Evolutionary conservation across 208 protist genomes (phyloP).

Genomic region (Tritrichomonas musculus): DNA sequence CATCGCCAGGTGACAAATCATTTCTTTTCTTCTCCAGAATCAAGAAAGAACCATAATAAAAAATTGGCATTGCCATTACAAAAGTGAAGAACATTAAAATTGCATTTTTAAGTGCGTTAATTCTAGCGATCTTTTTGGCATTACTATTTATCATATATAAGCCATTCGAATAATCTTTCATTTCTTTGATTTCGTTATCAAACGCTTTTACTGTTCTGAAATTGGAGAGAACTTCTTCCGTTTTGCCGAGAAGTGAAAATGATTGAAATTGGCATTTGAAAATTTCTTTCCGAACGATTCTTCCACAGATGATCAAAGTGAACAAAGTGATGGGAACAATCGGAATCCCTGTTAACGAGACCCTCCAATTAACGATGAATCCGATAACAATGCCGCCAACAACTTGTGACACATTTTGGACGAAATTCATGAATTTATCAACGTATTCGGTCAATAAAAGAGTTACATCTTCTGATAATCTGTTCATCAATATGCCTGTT

Average conservation of each 20-base stretch:
- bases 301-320: not conserved
- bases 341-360: not conserved
- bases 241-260: not conserved
- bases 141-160: not conserved
- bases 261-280: not conserved
- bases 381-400: not conserved
- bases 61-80: not conserved
- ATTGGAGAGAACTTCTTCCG: not conserved
- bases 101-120: not conserved
- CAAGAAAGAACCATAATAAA: not conserved
- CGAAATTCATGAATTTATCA: not conserved
- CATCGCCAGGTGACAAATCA: not conserved
- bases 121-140: not conserved
- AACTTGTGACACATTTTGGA: not conserved
- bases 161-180: not conserved
- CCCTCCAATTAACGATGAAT: not conserved
- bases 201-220: not conserved
- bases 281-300: not conserved
- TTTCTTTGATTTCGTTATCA: not conserved
- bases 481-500: not conserved
- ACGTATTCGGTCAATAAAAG: not conserved
- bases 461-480: not conserved
- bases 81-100: not conserved
- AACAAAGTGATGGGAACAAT: not conserved
- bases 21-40: not conserved